Evolutionary conservation across 305 asterid genomes (phyloP).

Genomic region (Solanum chacoense): DNA sequence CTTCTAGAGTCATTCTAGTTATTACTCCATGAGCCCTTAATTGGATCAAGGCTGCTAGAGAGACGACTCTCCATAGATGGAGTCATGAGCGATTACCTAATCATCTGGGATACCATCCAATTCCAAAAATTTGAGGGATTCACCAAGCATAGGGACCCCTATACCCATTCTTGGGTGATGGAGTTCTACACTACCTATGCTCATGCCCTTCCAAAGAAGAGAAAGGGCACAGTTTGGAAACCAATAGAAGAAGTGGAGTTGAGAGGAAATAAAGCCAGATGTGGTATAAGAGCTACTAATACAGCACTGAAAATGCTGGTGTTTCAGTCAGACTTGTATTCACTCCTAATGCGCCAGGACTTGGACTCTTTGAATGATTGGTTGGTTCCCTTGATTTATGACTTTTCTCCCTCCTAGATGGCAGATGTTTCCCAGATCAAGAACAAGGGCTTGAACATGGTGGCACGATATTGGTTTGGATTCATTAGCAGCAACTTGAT

Average conservation of each 20-base stretch:
- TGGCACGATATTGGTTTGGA: background rate
- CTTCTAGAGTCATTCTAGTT: background rate
- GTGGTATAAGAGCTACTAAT: background rate
- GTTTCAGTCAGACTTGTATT: background rate
- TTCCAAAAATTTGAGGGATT: background rate
- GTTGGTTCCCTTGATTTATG: background rate
- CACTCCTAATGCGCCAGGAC: background rate
- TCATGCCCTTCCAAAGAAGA: background rate
- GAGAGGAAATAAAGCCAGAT: background rate
- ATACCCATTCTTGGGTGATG: background rate
- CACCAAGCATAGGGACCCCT: background rate
- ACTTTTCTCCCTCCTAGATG: background rate
- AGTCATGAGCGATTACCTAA: background rate
- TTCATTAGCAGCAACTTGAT: background rate
- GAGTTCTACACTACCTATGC: background rate
- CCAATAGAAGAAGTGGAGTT: background rate
- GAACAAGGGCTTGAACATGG: background rate
- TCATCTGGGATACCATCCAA: background rate
- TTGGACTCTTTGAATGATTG: background rate
- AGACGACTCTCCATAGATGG: background rate
- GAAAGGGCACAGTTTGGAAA: background rate
- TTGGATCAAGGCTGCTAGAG: background rate
- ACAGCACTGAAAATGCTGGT: background rate
- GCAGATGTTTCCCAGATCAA: background rate
- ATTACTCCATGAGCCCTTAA: background rate